Evolutionary conservation across 768 basidiomycete species (phyloP).

Genomic region (Boletus sp.): DNA sequence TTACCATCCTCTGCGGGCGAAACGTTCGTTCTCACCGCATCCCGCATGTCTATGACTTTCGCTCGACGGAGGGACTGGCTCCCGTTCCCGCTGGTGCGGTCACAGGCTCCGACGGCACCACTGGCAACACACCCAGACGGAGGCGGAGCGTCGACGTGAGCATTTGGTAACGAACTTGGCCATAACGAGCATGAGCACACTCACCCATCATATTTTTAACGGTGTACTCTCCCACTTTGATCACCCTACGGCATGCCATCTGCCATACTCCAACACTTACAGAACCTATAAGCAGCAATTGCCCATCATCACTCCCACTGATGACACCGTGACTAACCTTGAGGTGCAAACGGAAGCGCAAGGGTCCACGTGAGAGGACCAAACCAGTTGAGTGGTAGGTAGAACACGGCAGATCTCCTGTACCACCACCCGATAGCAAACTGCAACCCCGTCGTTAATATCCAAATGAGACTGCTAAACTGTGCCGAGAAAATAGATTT

Average conservation of each 20-base stretch:
- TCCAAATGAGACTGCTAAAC: conserved; percentile 75
- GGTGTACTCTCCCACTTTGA: conserved; percentile 69
- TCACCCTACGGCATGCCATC: conserved; percentile 87
- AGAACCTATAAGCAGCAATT: conserved; percentile 52
- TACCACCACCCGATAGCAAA: conserved; percentile 90
- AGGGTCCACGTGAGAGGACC: conserved; percentile 87
- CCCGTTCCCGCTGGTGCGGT: conserved; percentile 14
- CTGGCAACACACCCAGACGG: conserved; percentile 6
- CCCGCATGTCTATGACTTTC: conserved; percentile 15
- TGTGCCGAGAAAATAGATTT: conserved; percentile 62
- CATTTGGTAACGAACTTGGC: not conserved
- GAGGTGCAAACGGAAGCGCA: conserved; percentile 86
- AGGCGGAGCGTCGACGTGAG: not conserved
- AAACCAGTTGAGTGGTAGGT: conserved; percentile 86
- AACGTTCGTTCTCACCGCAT: not conserved
- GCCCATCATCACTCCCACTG: not conserved
- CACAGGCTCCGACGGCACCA: conserved; percentile 20
- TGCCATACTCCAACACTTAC: conserved; percentile 95
- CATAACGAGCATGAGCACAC: conserved; percentile 21
- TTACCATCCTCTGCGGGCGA: conserved; percentile 5
- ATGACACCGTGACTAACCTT: conserved; percentile 46
- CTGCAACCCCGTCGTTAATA: conserved; percentile 83
- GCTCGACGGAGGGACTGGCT: conserved; percentile 11
- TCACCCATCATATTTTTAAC: conserved; percentile 60
- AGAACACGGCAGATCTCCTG: conserved; percentile 87